Evolutionary conservation across 495 filamentous ascomycete species (phyloP).

Genomic region (Thermochaetoides thermophila): DNA sequence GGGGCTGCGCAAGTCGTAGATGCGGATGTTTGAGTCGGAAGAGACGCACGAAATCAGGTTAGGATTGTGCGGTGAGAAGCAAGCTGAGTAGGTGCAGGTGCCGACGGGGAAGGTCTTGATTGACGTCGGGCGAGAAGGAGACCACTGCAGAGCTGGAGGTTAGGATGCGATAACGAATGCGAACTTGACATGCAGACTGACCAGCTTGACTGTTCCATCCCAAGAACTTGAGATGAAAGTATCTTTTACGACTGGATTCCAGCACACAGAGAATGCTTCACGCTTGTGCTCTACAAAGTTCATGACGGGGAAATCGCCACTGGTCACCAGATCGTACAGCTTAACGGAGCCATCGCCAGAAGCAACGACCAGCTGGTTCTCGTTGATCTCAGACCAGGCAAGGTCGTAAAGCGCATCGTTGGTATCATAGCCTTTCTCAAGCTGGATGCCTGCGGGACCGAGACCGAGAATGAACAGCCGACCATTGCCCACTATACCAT

Average conservation of each 20-base stretch:
- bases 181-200: constrained; percentile 17
- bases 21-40: constrained; percentile 68
- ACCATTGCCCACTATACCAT: constrained; percentile 93
- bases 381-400: constrained; percentile 85
- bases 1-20: constrained; percentile 83
- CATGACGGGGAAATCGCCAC: constrained; percentile 67
- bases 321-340: constrained; percentile 71
- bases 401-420: constrained; percentile 93
- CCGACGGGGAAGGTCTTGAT: constrained; percentile 75
- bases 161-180: constrained; percentile 5
- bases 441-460: constrained; percentile 66
- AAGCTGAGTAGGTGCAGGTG: constrained; percentile 76
- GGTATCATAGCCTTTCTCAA: constrained; percentile 83
- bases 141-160: constrained; percentile 40
- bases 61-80: constrained; percentile 68
- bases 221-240: constrained; percentile 78
- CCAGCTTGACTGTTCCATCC: constrained; percentile 87
- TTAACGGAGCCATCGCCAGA: constrained; percentile 88
- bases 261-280: constrained; percentile 79
- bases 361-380: constrained; percentile 79
- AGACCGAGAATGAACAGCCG: constrained; percentile 69
- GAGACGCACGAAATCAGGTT: constrained; percentile 67
- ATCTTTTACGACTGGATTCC: constrained; percentile 86
- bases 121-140: constrained; percentile 53
- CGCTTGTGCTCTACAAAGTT: constrained; percentile 84